Evolutionary conservation across 495 filamentous ascomycete species (phyloP).

Genomic region (Podospora tetraspora): DNA sequence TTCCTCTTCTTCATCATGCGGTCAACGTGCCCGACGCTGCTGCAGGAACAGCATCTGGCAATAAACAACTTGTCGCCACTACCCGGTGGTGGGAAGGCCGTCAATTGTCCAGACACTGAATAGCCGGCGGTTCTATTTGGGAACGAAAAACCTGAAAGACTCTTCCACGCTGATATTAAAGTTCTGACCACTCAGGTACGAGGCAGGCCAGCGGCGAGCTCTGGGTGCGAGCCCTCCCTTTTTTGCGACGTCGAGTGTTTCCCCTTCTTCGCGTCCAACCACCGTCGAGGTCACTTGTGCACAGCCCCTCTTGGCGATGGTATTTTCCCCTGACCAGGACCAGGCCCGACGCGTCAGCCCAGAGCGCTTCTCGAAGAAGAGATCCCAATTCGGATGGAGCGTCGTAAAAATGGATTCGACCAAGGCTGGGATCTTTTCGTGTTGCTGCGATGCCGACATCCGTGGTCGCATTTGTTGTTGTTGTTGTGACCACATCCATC

Average conservation of each 20-base stretch:
- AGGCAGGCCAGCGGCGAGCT: not conserved
- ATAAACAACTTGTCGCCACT: not conserved
- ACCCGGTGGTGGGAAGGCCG: not conserved
- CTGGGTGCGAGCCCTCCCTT: not conserved
- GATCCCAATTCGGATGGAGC: not conserved
- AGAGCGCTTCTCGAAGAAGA: not conserved
- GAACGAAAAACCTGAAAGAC: not conserved
- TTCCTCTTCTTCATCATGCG: not conserved
- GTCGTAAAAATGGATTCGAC: not conserved
- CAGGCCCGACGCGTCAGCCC: not conserved
- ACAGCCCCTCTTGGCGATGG: slow-evolving; percentile 18
- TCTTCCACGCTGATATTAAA: not conserved
- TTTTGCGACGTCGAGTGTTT: slow-evolving; percentile 8
- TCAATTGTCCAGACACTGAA: not conserved
- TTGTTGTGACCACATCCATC: not conserved
- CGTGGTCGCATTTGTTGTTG: not conserved
- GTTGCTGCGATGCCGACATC: not conserved
- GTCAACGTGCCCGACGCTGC: not conserved
- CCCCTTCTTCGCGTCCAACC: not conserved
- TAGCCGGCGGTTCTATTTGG: not conserved
- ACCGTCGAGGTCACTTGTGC: slow-evolving; percentile 1
- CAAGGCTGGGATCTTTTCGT: not conserved
- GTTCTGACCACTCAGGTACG: slow-evolving; percentile 1
- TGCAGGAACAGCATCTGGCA: not conserved
- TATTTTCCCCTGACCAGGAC: not conserved